Percentiles rank a stretch among this genome's conserved stretches.
phyloP scores from a whole-genome alignment of 163 green algal genomes.

The Coccomyxa subellipsoidea region DNA sequence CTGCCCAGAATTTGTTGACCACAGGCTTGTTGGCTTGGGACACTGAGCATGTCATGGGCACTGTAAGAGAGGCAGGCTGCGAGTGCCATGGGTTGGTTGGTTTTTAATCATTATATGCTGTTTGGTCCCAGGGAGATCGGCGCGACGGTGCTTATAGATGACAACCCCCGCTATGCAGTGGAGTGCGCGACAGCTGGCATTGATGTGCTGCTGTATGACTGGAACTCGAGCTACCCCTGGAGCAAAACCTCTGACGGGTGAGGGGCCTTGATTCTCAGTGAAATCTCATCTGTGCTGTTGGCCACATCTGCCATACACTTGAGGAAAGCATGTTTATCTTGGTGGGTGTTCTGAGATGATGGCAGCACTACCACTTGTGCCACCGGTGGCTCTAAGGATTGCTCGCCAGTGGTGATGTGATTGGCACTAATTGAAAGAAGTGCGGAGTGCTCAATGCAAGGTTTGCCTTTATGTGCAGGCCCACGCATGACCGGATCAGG shows the following conservation, averaged over 20 bases:
- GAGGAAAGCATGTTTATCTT: neutral
- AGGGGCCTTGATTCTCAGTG: neutral
- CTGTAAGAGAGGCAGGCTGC: neutral
- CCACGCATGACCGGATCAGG: constrained; percentile 17
- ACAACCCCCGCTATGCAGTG: constrained; percentile 89
- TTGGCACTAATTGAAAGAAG: no score
- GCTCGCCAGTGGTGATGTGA: no score
- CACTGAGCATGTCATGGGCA: neutral
- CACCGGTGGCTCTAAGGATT: no score
- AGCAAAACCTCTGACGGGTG: constrained; percentile 33
- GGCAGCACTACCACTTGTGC: no score
- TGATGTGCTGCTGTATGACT: constrained; percentile 92
- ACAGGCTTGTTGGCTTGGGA: no score
- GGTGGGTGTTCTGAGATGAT: no score
- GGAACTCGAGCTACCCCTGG: constrained; percentile 86
- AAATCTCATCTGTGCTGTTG: neutral
- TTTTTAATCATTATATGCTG: no score
- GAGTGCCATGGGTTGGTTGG: no score
- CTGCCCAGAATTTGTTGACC: no score
- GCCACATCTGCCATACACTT: neutral
- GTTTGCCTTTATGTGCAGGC: constrained; percentile 7
- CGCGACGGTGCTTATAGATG: constrained; percentile 87
- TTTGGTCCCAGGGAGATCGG: constrained; percentile 79
- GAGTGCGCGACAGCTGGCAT: constrained; percentile 88
- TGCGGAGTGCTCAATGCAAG: neutral